Base-by-base conservation (phyloP, 2,329 filamentous ascomycete species). In the Polychaeton citri region DNA sequence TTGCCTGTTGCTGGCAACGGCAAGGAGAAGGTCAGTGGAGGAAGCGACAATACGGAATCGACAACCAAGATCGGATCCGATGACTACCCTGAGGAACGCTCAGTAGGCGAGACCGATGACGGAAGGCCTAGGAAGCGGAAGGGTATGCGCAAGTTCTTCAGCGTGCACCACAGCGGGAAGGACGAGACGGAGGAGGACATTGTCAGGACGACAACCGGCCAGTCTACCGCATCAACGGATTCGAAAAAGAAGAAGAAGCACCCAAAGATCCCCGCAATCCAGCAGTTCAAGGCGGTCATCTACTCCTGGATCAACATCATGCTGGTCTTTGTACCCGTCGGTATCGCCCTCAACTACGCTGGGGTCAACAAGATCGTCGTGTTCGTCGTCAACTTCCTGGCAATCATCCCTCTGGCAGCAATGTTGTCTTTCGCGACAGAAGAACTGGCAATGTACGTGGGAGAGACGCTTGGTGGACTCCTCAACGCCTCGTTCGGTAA, bases 381-480 rank as follows among this genome's bases (percentile, higher is more conserved):
- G 32, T 95, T 95, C 51, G 74, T 87, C 38, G 72, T 95, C 60
- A 95, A 95, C 63, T 95, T 95, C 51, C 72, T 95, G 44, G 88
- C 87, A 42, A 94, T 95, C 47, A 79, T 95, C 40, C 87, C 87
- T 0, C 68, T 95, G 28, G 88, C 88, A 2, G 82, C 80, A 10
- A 78, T 94, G 66, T 68, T 96, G 17, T 80, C 81, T 48, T 93
- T 81, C 51, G 83, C 84, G 1, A 95, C 88, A 0, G 88, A 96
- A 57, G 86, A 94, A 58, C 79, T 95, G 44, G 82, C 87, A 3
- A 61, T 87, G 36, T 71, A 78, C 38, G 61, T 63, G 38, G 86
- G 87, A 34, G 86, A 95, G 57, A 87, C 83, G 0, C 63, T 94
- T 2, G 88, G 88, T 42, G 88, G 87, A 38, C 65, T 96, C 21